Conservation (phyloP, 2,329 filamentous ascomycete genomes). For the Venturia aucupariae region DNA sequence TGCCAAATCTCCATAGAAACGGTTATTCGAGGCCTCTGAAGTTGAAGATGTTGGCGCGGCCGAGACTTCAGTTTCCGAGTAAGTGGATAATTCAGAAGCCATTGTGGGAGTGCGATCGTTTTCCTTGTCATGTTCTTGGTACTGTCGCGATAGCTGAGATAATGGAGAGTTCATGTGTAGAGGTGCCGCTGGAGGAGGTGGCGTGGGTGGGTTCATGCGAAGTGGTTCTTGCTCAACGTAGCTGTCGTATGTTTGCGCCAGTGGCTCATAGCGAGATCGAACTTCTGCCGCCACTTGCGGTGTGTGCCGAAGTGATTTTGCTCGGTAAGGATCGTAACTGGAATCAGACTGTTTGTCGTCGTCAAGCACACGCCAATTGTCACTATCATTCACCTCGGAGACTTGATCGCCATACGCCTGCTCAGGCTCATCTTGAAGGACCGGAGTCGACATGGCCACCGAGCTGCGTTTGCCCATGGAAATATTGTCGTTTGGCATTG, state of each 20-base stretch:
- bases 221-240: conserved; percentile 26
- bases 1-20: conserved; percentile 39
- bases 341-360: conserved; percentile 18
- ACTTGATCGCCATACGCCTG: not conserved
- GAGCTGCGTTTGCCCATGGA: conserved; percentile 17
- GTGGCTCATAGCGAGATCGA: conserved; percentile 23
- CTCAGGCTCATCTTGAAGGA: conserved; percentile 13
- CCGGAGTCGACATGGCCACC: conserved; percentile 17
- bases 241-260: conserved; percentile 23
- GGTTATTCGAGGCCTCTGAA: conserved; percentile 30
- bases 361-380: conserved; percentile 39
- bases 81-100: conserved; percentile 19
- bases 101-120: conserved; percentile 24
- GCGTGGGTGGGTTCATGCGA: conserved; percentile 39
- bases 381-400: conserved; percentile 28
- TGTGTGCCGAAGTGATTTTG: conserved; percentile 19
- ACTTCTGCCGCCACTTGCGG: conserved; percentile 23
- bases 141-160: not conserved
- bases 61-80: conserved; percentile 7
- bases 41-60: conserved; percentile 2
- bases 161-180: not conserved
- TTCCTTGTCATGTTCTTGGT: conserved; percentile 13
- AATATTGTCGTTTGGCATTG: conserved; percentile 30
- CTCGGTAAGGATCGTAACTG: conserved; percentile 17
- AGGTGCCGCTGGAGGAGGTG: conserved; percentile 18